Evolutionary conservation across 2,329 filamentous ascomycete genomes (phyloP), one percentile per base, ranked within the genome.

Genomic region (Pestalotiopsis sp.): DNA sequence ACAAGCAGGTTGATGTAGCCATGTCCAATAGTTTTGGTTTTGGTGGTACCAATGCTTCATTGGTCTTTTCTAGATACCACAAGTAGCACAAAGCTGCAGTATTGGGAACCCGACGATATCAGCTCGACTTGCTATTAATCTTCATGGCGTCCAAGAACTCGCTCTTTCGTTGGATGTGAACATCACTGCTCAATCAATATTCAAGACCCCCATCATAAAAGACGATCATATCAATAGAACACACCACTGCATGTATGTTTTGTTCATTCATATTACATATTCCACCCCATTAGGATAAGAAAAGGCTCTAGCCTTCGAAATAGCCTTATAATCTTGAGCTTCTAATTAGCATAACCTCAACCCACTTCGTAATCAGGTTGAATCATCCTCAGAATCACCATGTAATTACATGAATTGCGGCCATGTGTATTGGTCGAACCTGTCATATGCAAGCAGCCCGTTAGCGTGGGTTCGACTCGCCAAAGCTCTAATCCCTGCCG

Each of bases 11-110:
- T 12, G 83, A 89, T 68, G 91, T 95, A 25, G 93, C 93, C 4
- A 75, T 99, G 68, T 96, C 93, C 3, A 99, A 99, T 77, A 98
- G 95, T 78, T 99, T 99, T 82, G 96, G 96, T 0, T 99, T 99
- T 82, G 96, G 96, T 12, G 96, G 96, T 17, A 98, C 95, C 1
- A 99, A 99, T 82, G 95, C 95, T 57, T 94, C 90, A 66, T 83
- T 99, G 49, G 94, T 94, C 66, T 95, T 98, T 75, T 86, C 86
- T 7, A 86, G 83, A 72, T 68, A 65, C 57, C 49, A 31, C 11
- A 66, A 62, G 4, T 62, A 40, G n/a, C 31, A 38, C 11, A 36
- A 9, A 9, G 31, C 31, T 36, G 9, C 57, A 59, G 23, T 1
- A 59, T 31, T 13, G 23, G 13, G 7, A 1, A 14, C 17, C 12